Conservation (phyloP, 306 rosid genomes). For the Coriaria nepalensis region DNA sequence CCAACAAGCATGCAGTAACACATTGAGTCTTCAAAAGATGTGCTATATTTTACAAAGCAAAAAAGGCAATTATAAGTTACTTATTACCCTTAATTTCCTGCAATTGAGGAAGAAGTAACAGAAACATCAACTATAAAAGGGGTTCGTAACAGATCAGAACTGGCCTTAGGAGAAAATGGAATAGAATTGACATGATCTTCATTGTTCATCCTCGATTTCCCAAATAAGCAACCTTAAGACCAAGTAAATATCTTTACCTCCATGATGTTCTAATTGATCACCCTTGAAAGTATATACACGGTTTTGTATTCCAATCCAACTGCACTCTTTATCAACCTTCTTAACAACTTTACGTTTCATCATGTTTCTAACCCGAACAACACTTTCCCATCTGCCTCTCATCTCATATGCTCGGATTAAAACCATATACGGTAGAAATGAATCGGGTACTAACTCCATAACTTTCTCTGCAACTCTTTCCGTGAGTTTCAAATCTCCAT, state of each 20-base stretch:
- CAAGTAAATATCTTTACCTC: conserved; percentile 38
- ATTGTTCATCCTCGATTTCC: conserved; percentile 38
- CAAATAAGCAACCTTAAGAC: conserved; percentile 40
- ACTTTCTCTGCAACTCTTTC: conserved; percentile 52
- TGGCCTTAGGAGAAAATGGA: too few species aligned
- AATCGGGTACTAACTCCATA: conserved; percentile 40
- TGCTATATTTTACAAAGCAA: too few species aligned
- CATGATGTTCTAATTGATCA: conserved; percentile 44
- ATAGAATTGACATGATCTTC: too few species aligned
- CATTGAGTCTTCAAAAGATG: too few species aligned
- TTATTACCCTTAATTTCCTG: too few species aligned
- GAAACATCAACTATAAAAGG: too few species aligned
- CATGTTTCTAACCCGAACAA: conserved; percentile 43
- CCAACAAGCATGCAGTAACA: too few species aligned
- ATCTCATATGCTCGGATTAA: conserved; percentile 44
- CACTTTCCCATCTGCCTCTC: conserved; percentile 70
- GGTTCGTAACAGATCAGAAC: too few species aligned
- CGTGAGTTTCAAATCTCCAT: conserved; percentile 35
- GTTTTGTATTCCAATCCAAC: conserved; percentile 51
- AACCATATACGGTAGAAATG: conserved; percentile 44
- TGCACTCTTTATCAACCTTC: conserved; percentile 31
- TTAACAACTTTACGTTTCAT: conserved; percentile 23
- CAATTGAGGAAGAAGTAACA: too few species aligned
- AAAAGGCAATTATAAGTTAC: too few species aligned
- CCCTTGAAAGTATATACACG: conserved; percentile 38